Base-by-base conservation (phyloP, 2,329 filamentous ascomycete genomes). In the Ploettnerulaceae sp. region DNA sequence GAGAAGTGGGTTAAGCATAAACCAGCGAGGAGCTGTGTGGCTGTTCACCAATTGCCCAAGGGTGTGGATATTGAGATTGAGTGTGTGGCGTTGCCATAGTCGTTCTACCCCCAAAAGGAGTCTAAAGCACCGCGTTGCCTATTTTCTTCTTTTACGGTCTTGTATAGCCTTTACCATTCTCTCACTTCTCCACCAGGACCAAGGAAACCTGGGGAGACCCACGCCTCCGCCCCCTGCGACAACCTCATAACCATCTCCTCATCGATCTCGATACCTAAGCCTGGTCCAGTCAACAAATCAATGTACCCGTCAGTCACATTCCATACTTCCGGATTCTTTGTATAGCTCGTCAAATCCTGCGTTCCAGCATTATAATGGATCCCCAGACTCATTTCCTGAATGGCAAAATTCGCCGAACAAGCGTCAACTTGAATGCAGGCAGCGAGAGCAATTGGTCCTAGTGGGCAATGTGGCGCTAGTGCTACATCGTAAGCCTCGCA, bases 11-110 rank as follows among this genome's bases (percentile, higher is more conserved):
- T 91, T 68, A 69, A 75, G 50, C 83, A 88, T 71, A 90, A 89
- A 77, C 89, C 89, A 15, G 85, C 87, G n/a, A 78, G 88, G 58
- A 89, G 84, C 70, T 95, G 89, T 65, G 88, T 95, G 44, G 89
- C 89, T 4, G 90, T 94, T 55, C 90, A 93, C 75, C 81, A 86
- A 59, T 76, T 95, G 55, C 89, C 89, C 51, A 89, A 90, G 75
- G 82, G 82, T 47, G 89, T 89, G 32, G 82, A 89, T 50, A 82
- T 95, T 18, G 89, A 95, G 75, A 93, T 95, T 64, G 89, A 95
- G 76, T 86, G 82, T 65, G 85, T 93, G 72, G 89, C 89, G 47
- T 73, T 85, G 45, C 75, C 82, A n/a, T 53, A 25, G 47, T n/a
- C n/a, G n/a, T n/a, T n/a, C n/a, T n/a, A n/a, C n/a, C 25, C n/a